Evolutionary conservation across 1,284 basidiomycete genomes (phyloP).

Genomic region (Tylopilus sp.): DNA sequence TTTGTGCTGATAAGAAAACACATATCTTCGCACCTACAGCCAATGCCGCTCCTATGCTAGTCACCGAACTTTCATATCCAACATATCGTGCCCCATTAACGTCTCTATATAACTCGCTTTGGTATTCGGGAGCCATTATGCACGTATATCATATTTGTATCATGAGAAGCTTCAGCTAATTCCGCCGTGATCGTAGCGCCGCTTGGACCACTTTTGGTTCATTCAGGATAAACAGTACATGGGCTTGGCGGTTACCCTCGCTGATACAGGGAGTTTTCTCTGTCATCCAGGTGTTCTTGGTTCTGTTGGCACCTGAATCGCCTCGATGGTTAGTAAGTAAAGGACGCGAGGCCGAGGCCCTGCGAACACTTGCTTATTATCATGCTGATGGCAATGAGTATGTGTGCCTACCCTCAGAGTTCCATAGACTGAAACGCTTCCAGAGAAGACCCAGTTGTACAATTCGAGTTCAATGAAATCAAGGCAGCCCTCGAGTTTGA

Average conservation of each 20-base stretch:
- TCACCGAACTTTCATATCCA: conserved; percentile 81
- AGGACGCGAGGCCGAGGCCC: conserved; percentile 70
- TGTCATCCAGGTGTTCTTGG: conserved; percentile 68
- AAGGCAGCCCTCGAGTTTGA: conserved; percentile 79
- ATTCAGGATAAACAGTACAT: conserved; percentile 70
- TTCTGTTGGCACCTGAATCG: conserved; percentile 76
- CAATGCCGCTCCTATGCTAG: conserved; percentile 51
- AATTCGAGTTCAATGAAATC: conserved; percentile 84
- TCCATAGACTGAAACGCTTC: conserved; percentile 46
- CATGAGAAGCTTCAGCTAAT: conserved; percentile 1
- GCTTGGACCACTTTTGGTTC: conserved; percentile 85
- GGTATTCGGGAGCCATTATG: conserved; percentile 83
- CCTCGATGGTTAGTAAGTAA: conserved; percentile 79
- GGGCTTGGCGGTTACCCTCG: conserved; percentile 84
- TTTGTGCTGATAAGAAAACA: background rate
- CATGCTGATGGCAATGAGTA: conserved; percentile 77
- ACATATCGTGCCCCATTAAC: conserved; percentile 79
- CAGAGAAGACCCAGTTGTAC: conserved; percentile 78
- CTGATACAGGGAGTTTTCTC: conserved; percentile 74
- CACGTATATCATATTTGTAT: conserved; percentile 48
- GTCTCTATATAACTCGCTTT: conserved; percentile 81
- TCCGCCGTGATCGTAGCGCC: conserved; percentile 52
- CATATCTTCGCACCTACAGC: conserved; percentile 44
- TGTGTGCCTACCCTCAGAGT: conserved; percentile 49
- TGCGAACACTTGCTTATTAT: conserved; percentile 77